Percentiles rank a stretch among this genome's conserved stretches.
Evolutionary conservation across 371 early-diverging fungal genomes (phyloP).

Genomic region (Haplosporangium sp.): DNA sequence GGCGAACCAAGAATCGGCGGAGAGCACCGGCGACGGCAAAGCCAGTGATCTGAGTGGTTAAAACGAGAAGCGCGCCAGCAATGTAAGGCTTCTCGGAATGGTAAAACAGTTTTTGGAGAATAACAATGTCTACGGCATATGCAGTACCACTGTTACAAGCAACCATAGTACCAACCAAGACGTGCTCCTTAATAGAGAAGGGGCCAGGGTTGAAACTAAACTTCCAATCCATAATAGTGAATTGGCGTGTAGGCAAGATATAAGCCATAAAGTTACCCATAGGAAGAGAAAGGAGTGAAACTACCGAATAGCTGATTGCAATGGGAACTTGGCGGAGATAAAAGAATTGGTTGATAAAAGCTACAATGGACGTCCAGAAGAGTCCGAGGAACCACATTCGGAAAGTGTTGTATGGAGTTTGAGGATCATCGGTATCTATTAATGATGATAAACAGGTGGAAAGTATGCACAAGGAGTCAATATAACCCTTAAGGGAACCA

Average conservation of each 20-base stretch:
- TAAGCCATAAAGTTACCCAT: conserved; percentile 73
- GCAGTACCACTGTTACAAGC: conserved; percentile 38
- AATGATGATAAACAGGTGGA: not conserved
- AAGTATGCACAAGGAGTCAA: too few relatives aligned
- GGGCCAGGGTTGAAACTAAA: conserved; percentile 77
- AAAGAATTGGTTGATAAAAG: conserved; percentile 83
- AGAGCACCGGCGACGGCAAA: conserved; percentile 66
- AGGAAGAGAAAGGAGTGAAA: conserved; percentile 72
- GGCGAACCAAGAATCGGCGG: conserved; percentile 73
- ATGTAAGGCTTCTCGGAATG: conserved; percentile 58
- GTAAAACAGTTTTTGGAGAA: conserved; percentile 67
- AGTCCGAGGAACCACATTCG: conserved; percentile 79
- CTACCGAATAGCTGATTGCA: conserved; percentile 60
- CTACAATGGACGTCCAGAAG: conserved; percentile 67
- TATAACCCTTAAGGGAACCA: too few relatives aligned
- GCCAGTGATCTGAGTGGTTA: conserved; percentile 73
- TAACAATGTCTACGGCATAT: conserved; percentile 58
- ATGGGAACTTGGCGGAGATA: conserved; percentile 70
- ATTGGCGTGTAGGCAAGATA: conserved; percentile 73
- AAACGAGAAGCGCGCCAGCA: conserved; percentile 58
- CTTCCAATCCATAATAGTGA: conserved; percentile 66
- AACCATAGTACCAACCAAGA: conserved; percentile 63
- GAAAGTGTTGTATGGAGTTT: conserved; percentile 59
- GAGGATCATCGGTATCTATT: conserved; percentile 32
- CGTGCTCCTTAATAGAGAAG: conserved; percentile 84